A percentile compares a stretch with the other conserved stretches of the same genome.
Evolutionary conservation across 345 rosid species (phyloP).

Genomic region (Punica granatum): DNA sequence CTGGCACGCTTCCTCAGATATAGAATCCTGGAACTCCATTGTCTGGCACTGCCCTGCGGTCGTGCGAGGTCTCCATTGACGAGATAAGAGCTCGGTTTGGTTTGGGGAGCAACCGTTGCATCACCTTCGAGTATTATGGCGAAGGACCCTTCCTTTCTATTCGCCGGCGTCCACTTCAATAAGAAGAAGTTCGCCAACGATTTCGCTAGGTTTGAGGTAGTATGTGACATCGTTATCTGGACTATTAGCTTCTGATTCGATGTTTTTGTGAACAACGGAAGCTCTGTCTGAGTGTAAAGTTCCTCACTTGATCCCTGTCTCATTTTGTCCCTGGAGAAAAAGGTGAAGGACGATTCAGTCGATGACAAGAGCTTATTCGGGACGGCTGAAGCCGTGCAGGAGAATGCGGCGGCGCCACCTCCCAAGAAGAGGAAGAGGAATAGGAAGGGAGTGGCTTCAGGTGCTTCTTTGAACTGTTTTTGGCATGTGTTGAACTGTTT

Average conservation of each 20-base stretch:
- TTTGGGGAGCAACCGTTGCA: background rate
- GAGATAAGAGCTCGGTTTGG: background rate
- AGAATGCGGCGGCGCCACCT: conserved; percentile 18
- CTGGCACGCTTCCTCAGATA: too few relatives aligned
- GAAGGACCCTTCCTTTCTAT: conserved; percentile 51
- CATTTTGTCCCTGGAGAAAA: conserved; percentile 11
- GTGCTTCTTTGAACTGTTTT: conserved; percentile 20
- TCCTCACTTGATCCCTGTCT: background rate
- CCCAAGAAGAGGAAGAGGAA: conserved; percentile 64
- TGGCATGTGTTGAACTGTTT: conserved; percentile 1
- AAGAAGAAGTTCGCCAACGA: conserved; percentile 56
- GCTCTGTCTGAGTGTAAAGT: background rate
- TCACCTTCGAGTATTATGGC: conserved; percentile 34
- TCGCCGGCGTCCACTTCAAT: conserved; percentile 63
- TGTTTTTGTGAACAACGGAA: background rate
- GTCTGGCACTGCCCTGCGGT: background rate
- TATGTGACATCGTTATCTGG: background rate
- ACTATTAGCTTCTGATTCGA: background rate
- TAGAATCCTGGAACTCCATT: background rate
- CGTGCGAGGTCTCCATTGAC: background rate
- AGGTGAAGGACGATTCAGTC: background rate
- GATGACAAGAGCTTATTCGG: conserved; percentile 31
- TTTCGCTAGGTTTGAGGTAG: conserved; percentile 57
- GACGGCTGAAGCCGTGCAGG: conserved; percentile 4
- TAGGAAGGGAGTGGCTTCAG: conserved; percentile 51